Evolutionary conservation across 441 rosid genomes (phyloP).

Genomic region (Hura crepitans): DNA sequence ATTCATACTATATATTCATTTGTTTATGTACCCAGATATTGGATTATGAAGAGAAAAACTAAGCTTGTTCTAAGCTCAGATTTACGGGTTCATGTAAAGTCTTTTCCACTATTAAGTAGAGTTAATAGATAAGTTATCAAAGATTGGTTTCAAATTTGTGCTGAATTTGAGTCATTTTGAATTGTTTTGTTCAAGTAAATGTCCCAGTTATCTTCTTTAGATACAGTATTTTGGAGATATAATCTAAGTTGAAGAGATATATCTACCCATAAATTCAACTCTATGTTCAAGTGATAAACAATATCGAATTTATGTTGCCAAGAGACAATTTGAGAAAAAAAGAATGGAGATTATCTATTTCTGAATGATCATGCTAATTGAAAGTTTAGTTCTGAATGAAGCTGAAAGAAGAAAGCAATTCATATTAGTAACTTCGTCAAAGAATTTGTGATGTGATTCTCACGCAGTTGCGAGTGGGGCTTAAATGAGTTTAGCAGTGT

Average conservation of each 20-base stretch:
- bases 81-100: background rate
- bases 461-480: background rate
- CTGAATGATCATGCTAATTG: background rate
- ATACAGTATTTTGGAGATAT: background rate
- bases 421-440: background rate
- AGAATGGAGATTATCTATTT: background rate
- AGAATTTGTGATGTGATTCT: background rate
- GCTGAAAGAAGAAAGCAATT: background rate
- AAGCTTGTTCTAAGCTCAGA: background rate
- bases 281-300: background rate
- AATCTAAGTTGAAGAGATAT: background rate
- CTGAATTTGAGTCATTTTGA: too few relatives aligned
- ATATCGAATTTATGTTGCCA: background rate
- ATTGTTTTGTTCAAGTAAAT: background rate
- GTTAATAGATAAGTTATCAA: background rate
- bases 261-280: background rate
- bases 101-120: slow-evolving; percentile 1
- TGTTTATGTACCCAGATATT: background rate
- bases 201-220: background rate
- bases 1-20: background rate
- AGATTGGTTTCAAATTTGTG: background rate
- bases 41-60: background rate
- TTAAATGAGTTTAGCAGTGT: slow-evolving; percentile 1
- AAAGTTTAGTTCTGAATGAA: background rate
- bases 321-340: background rate